Evolutionary conservation across 305 asterid species (phyloP).

Genomic region (Fraxinus dipetala): DNA sequence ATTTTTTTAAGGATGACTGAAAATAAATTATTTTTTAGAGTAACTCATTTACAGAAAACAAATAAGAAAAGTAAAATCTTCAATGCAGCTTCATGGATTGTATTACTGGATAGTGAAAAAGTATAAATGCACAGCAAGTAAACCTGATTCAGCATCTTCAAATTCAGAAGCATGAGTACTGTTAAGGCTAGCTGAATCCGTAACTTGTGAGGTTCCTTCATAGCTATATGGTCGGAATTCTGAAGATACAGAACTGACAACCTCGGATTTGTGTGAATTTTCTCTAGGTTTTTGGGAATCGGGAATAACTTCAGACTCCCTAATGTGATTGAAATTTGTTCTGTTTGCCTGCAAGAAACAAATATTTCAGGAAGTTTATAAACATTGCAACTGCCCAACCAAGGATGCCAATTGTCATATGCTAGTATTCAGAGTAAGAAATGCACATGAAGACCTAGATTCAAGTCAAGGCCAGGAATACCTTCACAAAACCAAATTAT

Average conservation of each 20-base stretch:
- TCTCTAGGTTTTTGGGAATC: constrained; percentile 48
- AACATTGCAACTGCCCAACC: constrained; percentile 14
- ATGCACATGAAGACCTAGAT: neutral
- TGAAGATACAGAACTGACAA: constrained; percentile 52
- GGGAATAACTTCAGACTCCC: constrained; percentile 49
- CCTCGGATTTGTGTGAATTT: constrained; percentile 47
- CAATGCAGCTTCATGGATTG: constrained; percentile 2
- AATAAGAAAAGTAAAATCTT: neutral
- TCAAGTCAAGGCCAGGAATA: constrained; percentile 14
- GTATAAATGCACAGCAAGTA: constrained; percentile 21
- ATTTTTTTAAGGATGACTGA: constrained; percentile 2
- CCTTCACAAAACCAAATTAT: constrained; percentile 14
- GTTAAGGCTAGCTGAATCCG: constrained; percentile 66
- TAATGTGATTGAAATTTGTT: constrained; percentile 55
- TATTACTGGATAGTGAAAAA: neutral
- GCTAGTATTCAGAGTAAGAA: neutral
- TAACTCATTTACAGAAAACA: constrained; percentile 21
- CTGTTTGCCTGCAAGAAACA: constrained; percentile 64
- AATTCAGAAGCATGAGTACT: constrained; percentile 66
- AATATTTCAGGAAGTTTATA: constrained; percentile 10
- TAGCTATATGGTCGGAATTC: constrained; percentile 52
- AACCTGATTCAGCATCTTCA: constrained; percentile 96
- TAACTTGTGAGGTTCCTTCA: constrained; percentile 36
- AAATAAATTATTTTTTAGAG: constrained; percentile 1
- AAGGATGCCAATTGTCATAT: neutral